phyloP scores from a whole-genome alignment of 192 early-diverging fungal genomes.

The Spinellus fusiger region DNA sequence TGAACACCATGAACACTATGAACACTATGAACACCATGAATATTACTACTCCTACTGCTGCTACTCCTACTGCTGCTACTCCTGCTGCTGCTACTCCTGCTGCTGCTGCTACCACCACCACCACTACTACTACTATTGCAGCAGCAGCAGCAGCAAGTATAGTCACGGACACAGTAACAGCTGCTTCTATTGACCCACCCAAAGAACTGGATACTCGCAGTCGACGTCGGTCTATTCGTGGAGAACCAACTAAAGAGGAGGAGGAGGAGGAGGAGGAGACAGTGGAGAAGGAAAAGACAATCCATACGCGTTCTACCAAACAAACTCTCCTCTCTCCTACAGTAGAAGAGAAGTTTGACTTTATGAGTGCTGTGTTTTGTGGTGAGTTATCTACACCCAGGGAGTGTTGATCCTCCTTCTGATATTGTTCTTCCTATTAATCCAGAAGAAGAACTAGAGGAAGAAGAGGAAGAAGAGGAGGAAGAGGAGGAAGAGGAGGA shows the following conservation, averaged over 20 bases:
- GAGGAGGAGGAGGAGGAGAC: conserved; percentile 24
- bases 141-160: too few relatives aligned
- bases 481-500: background rate
- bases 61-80: too few relatives aligned
- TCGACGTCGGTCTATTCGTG: background rate
- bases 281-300: conserved; percentile 9
- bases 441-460: conserved; percentile 15
- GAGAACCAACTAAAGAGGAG: conserved; percentile 8
- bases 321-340: too few relatives aligned
- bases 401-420: background rate
- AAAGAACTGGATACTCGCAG: background rate
- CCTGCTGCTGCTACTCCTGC: too few relatives aligned
- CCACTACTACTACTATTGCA: too few relatives aligned
- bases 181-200: background rate
- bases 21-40: too few relatives aligned
- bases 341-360: background rate
- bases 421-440: too few relatives aligned
- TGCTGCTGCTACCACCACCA: too few relatives aligned
- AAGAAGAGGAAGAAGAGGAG: conserved; percentile 20
- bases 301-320: background rate
- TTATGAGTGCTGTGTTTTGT: background rate
- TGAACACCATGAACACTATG: too few relatives aligned
- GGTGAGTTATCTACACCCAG: background rate
- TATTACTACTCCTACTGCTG: too few relatives aligned
- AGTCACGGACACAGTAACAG: too few relatives aligned